Evolutionary conservation across 75 land plant species (phyloP).

Genomic region (Cryptomeria japonica): DNA sequence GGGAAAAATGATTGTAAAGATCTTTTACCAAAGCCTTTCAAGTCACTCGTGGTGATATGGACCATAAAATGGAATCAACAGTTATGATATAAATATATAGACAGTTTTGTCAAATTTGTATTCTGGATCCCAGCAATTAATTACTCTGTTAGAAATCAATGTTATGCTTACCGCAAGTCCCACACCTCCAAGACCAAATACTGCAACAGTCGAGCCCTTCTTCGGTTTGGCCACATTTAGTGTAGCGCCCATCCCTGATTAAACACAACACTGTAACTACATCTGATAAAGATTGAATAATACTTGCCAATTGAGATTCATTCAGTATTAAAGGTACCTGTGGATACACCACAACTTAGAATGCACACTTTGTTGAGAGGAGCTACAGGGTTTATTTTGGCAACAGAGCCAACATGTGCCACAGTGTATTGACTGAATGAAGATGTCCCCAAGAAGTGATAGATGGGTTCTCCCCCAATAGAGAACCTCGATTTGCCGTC

Average conservation of each 20-base stretch:
- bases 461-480: conserved; percentile 22
- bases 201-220: conserved; percentile 46
- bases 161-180: conserved; percentile 12
- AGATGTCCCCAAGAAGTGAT: conserved; percentile 45
- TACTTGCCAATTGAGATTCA: too few species aligned
- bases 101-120: too few species aligned
- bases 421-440: conserved; percentile 77
- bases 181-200: conserved; percentile 54
- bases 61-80: too few species aligned
- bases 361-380: conserved; percentile 58
- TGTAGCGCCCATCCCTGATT: conserved; percentile 45
- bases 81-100: too few species aligned
- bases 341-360: conserved; percentile 56
- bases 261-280: not conserved
- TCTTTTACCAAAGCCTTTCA: not conserved
- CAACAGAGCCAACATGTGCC: conserved; percentile 47
- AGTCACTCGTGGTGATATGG: too few species aligned
- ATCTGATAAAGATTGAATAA: too few species aligned
- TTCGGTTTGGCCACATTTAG: conserved; percentile 49
- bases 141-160: too few species aligned
- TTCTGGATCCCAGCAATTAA: too few species aligned
- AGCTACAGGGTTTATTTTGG: conserved; percentile 47
- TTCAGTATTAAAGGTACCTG: conserved; percentile 23
- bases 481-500: conserved; percentile 29
- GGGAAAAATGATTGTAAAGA: not conserved